phyloP scores from a whole-genome alignment of 805 yeast genomes.

The Candida boleticola region DNA sequence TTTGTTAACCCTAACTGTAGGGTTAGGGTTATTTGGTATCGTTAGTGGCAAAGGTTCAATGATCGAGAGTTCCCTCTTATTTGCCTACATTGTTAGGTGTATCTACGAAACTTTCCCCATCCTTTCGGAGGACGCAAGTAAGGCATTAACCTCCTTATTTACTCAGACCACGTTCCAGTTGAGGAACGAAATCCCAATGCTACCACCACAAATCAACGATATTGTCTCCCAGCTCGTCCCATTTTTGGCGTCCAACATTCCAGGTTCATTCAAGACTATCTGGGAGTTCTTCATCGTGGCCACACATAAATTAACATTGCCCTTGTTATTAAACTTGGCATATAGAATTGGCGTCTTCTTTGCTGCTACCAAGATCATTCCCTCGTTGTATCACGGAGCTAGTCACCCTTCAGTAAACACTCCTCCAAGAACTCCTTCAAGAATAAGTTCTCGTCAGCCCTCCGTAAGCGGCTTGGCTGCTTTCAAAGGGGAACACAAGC shows the following conservation, averaged over 20 bases:
- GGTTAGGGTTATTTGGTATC: slow-evolving; percentile 81
- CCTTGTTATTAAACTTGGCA: slow-evolving; percentile 76
- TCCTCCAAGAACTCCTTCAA: slow-evolving; percentile 44
- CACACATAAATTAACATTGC: slow-evolving; percentile 69
- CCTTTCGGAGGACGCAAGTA: slow-evolving; percentile 53
- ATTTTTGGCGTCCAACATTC: slow-evolving; percentile 51
- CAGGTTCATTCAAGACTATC: slow-evolving; percentile 50
- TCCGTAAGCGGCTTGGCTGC: slow-evolving; percentile 7
- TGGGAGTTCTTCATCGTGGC: slow-evolving; percentile 54
- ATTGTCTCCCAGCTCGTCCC: slow-evolving; percentile 36
- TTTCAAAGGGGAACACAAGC: not conserved
- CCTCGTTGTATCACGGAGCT: slow-evolving; percentile 54
- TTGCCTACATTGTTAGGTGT: slow-evolving; percentile 90
- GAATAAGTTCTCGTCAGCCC: slow-evolving; percentile 30
- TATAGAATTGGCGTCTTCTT: slow-evolving; percentile 84
- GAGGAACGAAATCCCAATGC: slow-evolving; percentile 32
- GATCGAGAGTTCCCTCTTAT: slow-evolving; percentile 81
- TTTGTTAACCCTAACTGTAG: slow-evolving; percentile 69
- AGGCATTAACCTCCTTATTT: slow-evolving; percentile 29
- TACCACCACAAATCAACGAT: slow-evolving; percentile 35
- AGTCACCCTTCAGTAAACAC: slow-evolving; percentile 25
- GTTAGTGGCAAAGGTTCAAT: slow-evolving; percentile 82
- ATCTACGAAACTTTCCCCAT: slow-evolving; percentile 92
- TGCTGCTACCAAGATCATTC: slow-evolving; percentile 93
- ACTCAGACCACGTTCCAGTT: slow-evolving; percentile 33